These are phyloP conservation scores for Didymella pomorum DNA, from an alignment of 2,329 filamentous ascomycete genomes.

Conservation along the genomic window DNA sequence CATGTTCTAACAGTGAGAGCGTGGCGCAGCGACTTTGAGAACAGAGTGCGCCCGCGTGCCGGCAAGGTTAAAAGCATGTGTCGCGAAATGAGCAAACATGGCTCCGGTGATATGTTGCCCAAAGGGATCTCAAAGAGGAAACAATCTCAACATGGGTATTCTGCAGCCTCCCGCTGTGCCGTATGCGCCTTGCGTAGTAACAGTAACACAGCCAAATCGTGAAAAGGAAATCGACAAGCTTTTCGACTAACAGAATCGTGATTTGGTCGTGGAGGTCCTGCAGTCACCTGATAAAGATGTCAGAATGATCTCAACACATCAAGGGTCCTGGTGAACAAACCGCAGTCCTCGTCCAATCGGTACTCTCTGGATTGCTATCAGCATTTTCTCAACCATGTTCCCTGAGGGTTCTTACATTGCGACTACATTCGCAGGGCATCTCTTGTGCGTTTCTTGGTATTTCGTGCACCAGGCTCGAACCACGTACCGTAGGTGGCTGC, in stretches of 20 bases:
- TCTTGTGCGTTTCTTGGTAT: conserved; percentile 62
- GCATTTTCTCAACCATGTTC: not conserved
- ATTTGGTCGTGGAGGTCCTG: conserved; percentile 36
- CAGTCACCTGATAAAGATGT: conserved; percentile 44
- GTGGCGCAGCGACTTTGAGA: not conserved
- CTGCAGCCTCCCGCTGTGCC: conserved; percentile 35
- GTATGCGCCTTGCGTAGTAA: conserved; percentile 44
- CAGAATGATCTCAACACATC: conserved; percentile 17
- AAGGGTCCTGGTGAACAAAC: conserved; percentile 39
- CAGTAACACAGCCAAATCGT: conserved; percentile 21
- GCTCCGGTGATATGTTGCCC: conserved; percentile 35
- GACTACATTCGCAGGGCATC: conserved; percentile 64
- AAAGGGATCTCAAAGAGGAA: conserved; percentile 32
- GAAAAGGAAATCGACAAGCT: conserved; percentile 19
- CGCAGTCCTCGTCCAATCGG: conserved; percentile 58
- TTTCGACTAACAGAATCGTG: conserved; percentile 19
- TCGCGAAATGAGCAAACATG: not conserved
- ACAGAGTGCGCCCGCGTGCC: not conserved
- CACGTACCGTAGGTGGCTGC: conserved; percentile 63
- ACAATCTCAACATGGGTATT: conserved; percentile 45
- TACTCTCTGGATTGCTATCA: conserved; percentile 52
- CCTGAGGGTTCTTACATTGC: conserved; percentile 52
- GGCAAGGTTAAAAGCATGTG: not conserved
- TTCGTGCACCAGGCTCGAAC: conserved; percentile 65
- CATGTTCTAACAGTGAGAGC: not conserved